phyloP scores from a whole-genome alignment of 148 eudicot genomes.

The Vaccinium macrocarpon region DNA sequence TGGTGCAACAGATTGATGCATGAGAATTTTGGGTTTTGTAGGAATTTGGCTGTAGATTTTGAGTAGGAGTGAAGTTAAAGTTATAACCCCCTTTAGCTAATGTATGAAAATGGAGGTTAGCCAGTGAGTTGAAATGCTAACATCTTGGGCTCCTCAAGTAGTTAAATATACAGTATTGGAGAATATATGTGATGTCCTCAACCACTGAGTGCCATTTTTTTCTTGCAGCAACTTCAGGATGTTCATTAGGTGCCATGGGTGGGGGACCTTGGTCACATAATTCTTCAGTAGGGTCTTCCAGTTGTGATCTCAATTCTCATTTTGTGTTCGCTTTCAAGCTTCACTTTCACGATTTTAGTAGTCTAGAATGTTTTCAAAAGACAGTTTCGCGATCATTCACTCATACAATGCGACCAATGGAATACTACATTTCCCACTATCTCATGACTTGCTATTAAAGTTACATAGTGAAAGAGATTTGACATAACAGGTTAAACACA shows the following conservation, averaged over 20 bases:
- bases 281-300: too few relatives aligned
- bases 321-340: too few relatives aligned
- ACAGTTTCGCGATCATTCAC: too few relatives aligned
- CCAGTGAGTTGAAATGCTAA: conserved; percentile 16
- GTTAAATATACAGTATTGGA: too few relatives aligned
- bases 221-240: neutral
- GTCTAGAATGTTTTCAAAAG: too few relatives aligned
- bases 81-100: neutral
- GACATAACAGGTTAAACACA: neutral
- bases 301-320: too few relatives aligned
- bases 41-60: conserved; percentile 27
- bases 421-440: neutral
- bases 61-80: conserved; percentile 93
- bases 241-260: neutral
- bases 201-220: neutral
- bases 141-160: neutral
- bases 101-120: neutral
- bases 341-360: too few relatives aligned
- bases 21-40: conserved; percentile 15
- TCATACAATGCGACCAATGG: neutral
- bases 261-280: too few relatives aligned
- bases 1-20: conserved; percentile 23
- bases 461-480: neutral
- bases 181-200: neutral
- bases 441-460: conserved; percentile 16